These are phyloP conservation scores for Tuber calosporum DNA, from an alignment of 495 filamentous ascomycete species.

Conservation along the genomic window DNA sequence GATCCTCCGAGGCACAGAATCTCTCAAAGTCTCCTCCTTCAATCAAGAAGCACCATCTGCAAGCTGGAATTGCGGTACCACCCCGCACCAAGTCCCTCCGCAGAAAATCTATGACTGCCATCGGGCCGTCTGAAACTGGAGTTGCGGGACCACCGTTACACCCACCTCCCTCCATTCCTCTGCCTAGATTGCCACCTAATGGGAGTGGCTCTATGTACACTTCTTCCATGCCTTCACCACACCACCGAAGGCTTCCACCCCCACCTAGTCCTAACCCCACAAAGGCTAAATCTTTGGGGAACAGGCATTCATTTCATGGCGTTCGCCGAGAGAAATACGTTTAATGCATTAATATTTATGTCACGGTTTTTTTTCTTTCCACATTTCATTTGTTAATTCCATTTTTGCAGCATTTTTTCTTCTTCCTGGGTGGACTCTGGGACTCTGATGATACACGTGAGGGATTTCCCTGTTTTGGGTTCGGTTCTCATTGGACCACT, in stretches of 20 bases:
- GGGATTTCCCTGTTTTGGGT: not conserved
- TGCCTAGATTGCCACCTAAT: conserved; percentile 32
- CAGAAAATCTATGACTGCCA: conserved; percentile 38
- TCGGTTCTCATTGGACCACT: not conserved
- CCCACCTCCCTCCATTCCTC: conserved; percentile 37
- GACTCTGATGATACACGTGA: not conserved
- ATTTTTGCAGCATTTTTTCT: not conserved
- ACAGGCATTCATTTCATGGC: conserved; percentile 35
- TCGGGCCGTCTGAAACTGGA: conserved; percentile 18
- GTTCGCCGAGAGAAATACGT: conserved; percentile 34
- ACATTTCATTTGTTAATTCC: not conserved
- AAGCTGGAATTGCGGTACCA: conserved; percentile 31
- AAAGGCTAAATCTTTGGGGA: conserved; percentile 26
- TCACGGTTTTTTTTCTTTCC: conserved; percentile 25
- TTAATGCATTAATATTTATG: conserved; percentile 28
- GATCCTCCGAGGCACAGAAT: conserved; percentile 16
- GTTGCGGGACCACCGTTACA: conserved; percentile 29
- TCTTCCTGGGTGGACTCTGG: not conserved
- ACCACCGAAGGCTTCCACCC: conserved; percentile 16
- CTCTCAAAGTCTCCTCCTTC: conserved; percentile 14
- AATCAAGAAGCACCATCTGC: conserved; percentile 17
- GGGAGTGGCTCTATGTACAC: conserved; percentile 20
- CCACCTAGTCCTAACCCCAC: conserved; percentile 17
- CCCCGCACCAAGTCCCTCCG: conserved; percentile 31
- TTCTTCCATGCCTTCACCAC: conserved; percentile 21